A percentile compares a stretch with the other conserved stretches of the same genome.
Evolutionary conservation across 163 green algal species (phyloP).

Genomic region (Scenedesmus sp.): DNA sequence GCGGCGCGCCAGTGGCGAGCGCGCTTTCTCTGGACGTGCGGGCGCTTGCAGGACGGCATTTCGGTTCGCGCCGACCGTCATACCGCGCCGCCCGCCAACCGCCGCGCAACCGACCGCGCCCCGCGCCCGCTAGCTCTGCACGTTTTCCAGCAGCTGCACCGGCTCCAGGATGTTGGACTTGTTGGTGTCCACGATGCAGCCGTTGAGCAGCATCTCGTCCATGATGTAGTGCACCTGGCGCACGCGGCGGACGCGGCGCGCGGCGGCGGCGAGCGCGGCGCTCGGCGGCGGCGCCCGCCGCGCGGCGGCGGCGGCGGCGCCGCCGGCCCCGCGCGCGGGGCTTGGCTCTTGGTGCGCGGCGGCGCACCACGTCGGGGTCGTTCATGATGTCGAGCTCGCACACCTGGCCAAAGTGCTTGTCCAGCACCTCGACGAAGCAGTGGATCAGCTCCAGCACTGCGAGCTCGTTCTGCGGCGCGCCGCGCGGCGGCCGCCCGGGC

Average conservation of each 20-base stretch:
- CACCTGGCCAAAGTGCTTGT: slow-evolving; percentile 92
- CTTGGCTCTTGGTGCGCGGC: too few species aligned
- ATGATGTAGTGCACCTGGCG: slow-evolving; percentile 94
- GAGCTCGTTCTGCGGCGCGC: slow-evolving; percentile 82
- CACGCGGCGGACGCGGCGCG: too few species aligned
- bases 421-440: slow-evolving; percentile 89
- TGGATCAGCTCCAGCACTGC: slow-evolving; percentile 91
- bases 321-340: too few species aligned
- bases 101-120: too few species aligned
- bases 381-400: slow-evolving; percentile 97
- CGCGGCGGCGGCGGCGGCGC: too few species aligned
- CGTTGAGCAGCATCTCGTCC: slow-evolving; percentile 94
- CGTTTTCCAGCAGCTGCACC: slow-evolving; percentile 74
- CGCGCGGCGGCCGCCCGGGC: background rate
- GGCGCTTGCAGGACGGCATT: too few species aligned
- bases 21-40: too few species aligned
- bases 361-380: slow-evolving; percentile 81
- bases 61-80: too few species aligned
- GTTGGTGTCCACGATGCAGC: slow-evolving; percentile 96
- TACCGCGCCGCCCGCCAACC: too few species aligned
- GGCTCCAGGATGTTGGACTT: slow-evolving; percentile 79
- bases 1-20: too few species aligned
- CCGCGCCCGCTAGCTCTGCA: slow-evolving; percentile 5
- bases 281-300: too few species aligned
- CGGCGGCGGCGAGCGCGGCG: too few species aligned